Percentiles rank a stretch among this genome's conserved stretches.
These are phyloP conservation scores for Hypholoma sublateritium DNA, from an alignment of 768 basidiomycete species.

Conservation along the genomic window DNA sequence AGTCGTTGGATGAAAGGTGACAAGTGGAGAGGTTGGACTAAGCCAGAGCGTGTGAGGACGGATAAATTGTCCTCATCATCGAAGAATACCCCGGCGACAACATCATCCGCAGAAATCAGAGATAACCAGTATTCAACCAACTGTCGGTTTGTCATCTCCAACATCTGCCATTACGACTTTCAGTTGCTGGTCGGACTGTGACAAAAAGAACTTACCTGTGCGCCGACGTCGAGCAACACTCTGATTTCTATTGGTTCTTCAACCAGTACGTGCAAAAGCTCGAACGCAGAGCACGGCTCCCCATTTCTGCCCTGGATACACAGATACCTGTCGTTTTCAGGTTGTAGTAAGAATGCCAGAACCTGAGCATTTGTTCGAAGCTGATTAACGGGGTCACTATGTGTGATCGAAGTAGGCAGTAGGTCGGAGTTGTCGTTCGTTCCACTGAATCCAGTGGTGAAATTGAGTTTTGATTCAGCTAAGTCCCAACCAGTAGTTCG, in stretches of 20 bases:
- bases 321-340: slow-evolving; percentile 40
- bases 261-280: slow-evolving; percentile 32
- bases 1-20: slow-evolving; percentile 37
- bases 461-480: slow-evolving; percentile 31
- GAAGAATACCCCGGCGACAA: slow-evolving; percentile 45
- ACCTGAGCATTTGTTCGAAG: slow-evolving; percentile 49
- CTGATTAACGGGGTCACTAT: slow-evolving; percentile 37
- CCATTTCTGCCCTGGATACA: slow-evolving; percentile 21
- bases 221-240: slow-evolving; percentile 56
- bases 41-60: slow-evolving; percentile 36
- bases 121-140: slow-evolving; percentile 42
- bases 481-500: slow-evolving; percentile 55
- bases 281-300: slow-evolving; percentile 17
- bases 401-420: slow-evolving; percentile 34
- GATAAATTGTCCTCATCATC: slow-evolving; percentile 34
- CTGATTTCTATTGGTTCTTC: slow-evolving; percentile 34
- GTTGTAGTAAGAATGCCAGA: slow-evolving; percentile 33
- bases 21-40: slow-evolving; percentile 30
- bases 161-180: slow-evolving; percentile 22
- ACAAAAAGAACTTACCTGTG: slow-evolving; percentile 32
- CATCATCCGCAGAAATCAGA: slow-evolving; percentile 13
- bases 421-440: slow-evolving; percentile 50
- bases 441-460: slow-evolving; percentile 54
- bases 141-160: slow-evolving; percentile 45
- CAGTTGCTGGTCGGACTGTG: background rate